Percentiles rank a stretch among this genome's conserved stretches.
Evolutionary conservation across 352 stramenopile species (phyloP).

Genomic region (Plasmopara halstedii): DNA sequence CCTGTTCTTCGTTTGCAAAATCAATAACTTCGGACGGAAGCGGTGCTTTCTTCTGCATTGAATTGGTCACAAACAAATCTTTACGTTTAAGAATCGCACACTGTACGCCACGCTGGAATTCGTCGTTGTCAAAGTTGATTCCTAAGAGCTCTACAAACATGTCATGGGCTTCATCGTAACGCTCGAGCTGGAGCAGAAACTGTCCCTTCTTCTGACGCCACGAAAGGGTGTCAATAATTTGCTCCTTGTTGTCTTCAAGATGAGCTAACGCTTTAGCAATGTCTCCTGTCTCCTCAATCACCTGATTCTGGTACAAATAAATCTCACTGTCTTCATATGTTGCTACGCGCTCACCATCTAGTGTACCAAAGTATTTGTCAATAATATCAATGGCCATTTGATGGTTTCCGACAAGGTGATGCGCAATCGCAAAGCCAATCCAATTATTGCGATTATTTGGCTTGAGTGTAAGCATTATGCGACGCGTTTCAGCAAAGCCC

Average conservation of each 20-base stretch:
- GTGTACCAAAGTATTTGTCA: slow-evolving; percentile 92
- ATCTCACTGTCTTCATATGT: slow-evolving; percentile 96
- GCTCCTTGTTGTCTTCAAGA: slow-evolving; percentile 68
- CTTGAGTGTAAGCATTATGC: slow-evolving; percentile 91
- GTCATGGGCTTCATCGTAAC: slow-evolving; percentile 53
- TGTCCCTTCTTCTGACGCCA: slow-evolving; percentile 77
- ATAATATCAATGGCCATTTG: slow-evolving; percentile 93
- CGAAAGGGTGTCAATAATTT: slow-evolving; percentile 66
- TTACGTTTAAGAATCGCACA: slow-evolving; percentile 56
- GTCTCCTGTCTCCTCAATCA: slow-evolving; percentile 88
- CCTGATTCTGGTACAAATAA: slow-evolving; percentile 92
- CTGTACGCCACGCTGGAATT: slow-evolving; percentile 83
- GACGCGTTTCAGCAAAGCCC: slow-evolving; percentile 92
- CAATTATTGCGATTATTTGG: slow-evolving; percentile 94
- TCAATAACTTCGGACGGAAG: slow-evolving; percentile 46
- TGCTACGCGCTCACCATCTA: slow-evolving; percentile 43
- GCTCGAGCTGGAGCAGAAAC: slow-evolving; percentile 52
- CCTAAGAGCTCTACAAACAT: slow-evolving; percentile 70
- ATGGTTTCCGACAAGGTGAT: slow-evolving; percentile 91
- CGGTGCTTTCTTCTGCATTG: slow-evolving; percentile 23
- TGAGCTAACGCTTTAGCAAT: slow-evolving; percentile 78
- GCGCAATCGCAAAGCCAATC: slow-evolving; percentile 94
- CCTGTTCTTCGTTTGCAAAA: slow-evolving; percentile 36
- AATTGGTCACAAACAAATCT: slow-evolving; percentile 36
- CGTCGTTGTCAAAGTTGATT: slow-evolving; percentile 90